Conservation (phyloP, 352 stramenopile genomes). For the Pythium scleroteichum region DNA sequence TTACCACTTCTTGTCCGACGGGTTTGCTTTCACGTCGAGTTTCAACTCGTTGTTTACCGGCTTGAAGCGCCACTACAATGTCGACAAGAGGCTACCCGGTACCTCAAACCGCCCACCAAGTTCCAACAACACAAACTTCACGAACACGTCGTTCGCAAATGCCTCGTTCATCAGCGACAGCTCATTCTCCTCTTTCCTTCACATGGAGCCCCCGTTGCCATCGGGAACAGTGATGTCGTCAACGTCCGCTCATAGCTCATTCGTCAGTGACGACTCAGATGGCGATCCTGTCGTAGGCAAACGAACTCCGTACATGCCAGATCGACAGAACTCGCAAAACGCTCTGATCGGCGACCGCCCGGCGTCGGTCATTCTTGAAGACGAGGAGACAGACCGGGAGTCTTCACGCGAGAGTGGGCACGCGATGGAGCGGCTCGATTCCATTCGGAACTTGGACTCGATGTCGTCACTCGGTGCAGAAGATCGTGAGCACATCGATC, state of each 20-base stretch:
- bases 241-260: slow-evolving; percentile 15
- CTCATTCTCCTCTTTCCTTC: slow-evolving; percentile 31
- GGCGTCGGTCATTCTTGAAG: slow-evolving; percentile 25
- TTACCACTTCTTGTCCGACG: slow-evolving; percentile 77
- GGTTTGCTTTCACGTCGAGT: slow-evolving; percentile 71
- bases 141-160: slow-evolving; percentile 21
- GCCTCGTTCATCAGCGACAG: slow-evolving; percentile 31
- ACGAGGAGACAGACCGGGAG: slow-evolving; percentile 11
- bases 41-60: slow-evolving; percentile 50
- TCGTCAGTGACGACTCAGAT: slow-evolving; percentile 22
- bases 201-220: slow-evolving; percentile 6
- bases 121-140: not conserved
- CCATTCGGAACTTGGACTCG: slow-evolving; percentile 44
- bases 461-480: slow-evolving; percentile 39
- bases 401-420: slow-evolving; percentile 4
- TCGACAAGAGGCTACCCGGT: slow-evolving; percentile 5
- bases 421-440: slow-evolving; percentile 17
- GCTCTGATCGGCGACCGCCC: slow-evolving; percentile 10
- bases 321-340: slow-evolving; percentile 6
- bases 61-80: slow-evolving; percentile 39
- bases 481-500: slow-evolving; percentile 30
- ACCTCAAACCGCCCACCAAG: not conserved
- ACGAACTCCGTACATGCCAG: slow-evolving; percentile 20
- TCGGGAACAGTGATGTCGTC: not conserved
- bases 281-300: slow-evolving; percentile 25